These are phyloP conservation scores for Chamaecrista fasciculata DNA, from an alignment of 306 rosid species.

Conservation along the genomic window DNA sequence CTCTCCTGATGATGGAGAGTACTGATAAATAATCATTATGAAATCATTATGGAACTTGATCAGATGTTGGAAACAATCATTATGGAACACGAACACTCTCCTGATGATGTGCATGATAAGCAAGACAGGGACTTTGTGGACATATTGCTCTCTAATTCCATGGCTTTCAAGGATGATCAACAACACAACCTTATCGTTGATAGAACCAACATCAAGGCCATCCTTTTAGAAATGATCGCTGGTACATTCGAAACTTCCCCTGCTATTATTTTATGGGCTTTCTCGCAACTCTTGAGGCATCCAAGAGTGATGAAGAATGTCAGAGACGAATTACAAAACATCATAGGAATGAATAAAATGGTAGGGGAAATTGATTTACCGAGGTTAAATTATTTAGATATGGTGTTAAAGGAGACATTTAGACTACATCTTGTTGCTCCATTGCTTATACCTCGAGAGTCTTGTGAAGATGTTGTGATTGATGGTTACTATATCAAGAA, in stretches of 20 bases:
- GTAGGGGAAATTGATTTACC: constrained; percentile 31
- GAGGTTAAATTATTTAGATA: constrained; percentile 15
- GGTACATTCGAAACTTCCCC: constrained; percentile 13
- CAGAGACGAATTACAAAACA: constrained; percentile 6
- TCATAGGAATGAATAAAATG: constrained; percentile 19
- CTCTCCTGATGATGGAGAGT: no score
- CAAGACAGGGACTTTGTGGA: constrained; percentile 14
- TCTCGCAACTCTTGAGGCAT: constrained; percentile 30
- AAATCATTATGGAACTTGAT: constrained; percentile 26
- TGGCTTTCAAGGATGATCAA: not conserved
- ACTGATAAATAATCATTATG: no score
- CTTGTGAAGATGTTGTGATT: not conserved
- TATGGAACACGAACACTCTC: not conserved
- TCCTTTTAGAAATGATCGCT: constrained; percentile 26
- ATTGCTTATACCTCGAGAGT: constrained; percentile 16
- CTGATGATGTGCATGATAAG: no score
- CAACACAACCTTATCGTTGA: not conserved
- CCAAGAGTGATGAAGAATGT: constrained; percentile 22
- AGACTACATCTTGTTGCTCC: constrained; percentile 25
- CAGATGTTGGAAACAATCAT: constrained; percentile 23
- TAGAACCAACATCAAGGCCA: constrained; percentile 24
- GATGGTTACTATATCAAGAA: constrained; percentile 28
- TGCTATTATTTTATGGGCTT: not conserved
- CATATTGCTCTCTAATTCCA: constrained; percentile 16
- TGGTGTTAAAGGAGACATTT: constrained; percentile 28